Evolutionary conservation across 1,139 yeast species (phyloP), one percentile per base, ranked within the genome.

Genomic region (Ogataea hybrid): DNA sequence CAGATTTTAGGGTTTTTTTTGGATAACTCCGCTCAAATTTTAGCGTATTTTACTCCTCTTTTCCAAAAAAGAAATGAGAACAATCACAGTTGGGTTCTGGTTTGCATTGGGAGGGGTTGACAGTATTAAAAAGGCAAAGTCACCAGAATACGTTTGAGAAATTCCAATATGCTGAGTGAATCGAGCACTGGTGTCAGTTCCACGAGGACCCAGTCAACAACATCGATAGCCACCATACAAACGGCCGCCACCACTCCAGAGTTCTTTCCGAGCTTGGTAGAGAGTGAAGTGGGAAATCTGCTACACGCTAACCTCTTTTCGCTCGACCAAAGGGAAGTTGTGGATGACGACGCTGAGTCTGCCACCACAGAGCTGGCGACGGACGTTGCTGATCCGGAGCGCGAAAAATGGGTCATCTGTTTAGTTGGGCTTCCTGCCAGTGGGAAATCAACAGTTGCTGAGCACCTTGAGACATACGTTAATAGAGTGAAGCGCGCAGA

Each of bases 371-470:
- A 28, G 41, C 34, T 20, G 45, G 43, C 12, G 44, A 47, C 36
- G 25, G 37, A 32, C 11, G 15, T n/a, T 10, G 6, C n/a, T 25
- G 31, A 17, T 4, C 28, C 25, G 5, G 42, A 35, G 9, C 27
- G 37, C 10, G 48, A 41, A 33, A 70, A 69, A 47, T 71, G 70
- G 65, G 63, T 71, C 11, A 61, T 79, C 12, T 68, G 83, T 42
- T 59, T 82, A 35, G 81, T 81, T 10, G 90, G 89, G 0, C 65
- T 83, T 35, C 89, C 90, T 0, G 89, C 89, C 0, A 69, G 77
- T 18, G 90, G 89, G 3, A 83, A 83, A 61, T 79, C 85, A 17
- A 78, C 88, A 8, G 65, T 81, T 14, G 73, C 82, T 30, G 67
- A 68, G 33, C 81, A 79, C 51, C 58, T 82, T 36, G 67, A 70